phyloP scores from a whole-genome alignment of 2,329 filamentous ascomycete species.

The Phialemonium atrogriseum region DNA sequence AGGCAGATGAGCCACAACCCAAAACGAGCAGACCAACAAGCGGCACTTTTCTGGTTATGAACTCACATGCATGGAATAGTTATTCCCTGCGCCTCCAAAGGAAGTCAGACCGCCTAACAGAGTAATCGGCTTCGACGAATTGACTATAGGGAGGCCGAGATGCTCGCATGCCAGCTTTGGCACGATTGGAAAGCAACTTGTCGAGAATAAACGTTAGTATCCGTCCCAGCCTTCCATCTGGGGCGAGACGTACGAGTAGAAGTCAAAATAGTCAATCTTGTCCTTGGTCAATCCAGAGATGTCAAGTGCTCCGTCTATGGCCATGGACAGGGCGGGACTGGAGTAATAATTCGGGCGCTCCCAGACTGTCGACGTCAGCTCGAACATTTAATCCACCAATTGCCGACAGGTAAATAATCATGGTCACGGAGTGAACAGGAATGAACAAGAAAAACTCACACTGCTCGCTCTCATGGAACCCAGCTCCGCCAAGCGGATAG shows the following conservation, averaged over 20 bases:
- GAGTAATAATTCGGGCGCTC: constrained; percentile 48
- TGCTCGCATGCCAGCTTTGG: constrained; percentile 58
- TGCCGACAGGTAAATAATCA: too few species aligned
- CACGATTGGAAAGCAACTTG: constrained; percentile 63
- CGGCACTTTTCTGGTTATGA: not conserved
- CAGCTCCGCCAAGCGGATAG: constrained; percentile 56
- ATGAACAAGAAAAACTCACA: too few species aligned
- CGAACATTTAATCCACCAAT: too few species aligned
- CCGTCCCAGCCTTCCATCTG: constrained; percentile 5
- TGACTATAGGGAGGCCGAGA: constrained; percentile 40
- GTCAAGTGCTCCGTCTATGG: constrained; percentile 44
- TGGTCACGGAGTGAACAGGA: too few species aligned
- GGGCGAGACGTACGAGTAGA: constrained; percentile 52
- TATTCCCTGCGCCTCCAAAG: constrained; percentile 64
- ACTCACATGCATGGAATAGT: constrained; percentile 59
- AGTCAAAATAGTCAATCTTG: constrained; percentile 53
- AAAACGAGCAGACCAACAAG: not conserved
- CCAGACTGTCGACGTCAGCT: constrained; percentile 56
- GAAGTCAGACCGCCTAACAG: constrained; percentile 58
- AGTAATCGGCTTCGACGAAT: constrained; percentile 43
- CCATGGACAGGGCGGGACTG: constrained; percentile 48
- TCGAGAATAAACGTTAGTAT: not conserved
- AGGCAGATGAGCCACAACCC: not conserved
- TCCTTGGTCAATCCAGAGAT: constrained; percentile 35
- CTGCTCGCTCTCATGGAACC: constrained; percentile 46